These are phyloP conservation scores for Phaeosphaeria sp. DNA, from an alignment of 2,329 filamentous ascomycete genomes.

Conservation along the genomic window DNA sequence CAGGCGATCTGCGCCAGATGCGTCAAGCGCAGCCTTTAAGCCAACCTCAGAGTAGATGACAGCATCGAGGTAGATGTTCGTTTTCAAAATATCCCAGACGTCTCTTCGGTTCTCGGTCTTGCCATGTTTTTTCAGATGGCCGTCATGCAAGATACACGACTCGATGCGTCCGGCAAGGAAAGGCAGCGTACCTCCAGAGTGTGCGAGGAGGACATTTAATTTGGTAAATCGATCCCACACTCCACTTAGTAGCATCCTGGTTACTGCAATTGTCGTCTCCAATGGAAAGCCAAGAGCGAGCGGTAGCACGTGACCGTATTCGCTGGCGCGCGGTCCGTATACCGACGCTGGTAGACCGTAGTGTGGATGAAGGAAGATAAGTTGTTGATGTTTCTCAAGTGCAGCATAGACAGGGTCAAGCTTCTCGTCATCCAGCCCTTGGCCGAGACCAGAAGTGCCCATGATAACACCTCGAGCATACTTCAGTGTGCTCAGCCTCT, in stretches of 20 bases:
- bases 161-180: constrained; percentile 90
- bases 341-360: constrained; percentile 84
- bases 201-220: constrained; percentile 79
- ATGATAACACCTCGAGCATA: constrained; percentile 87
- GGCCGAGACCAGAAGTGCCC: constrained; percentile 81
- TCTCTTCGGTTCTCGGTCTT: constrained; percentile 63
- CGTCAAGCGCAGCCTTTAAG: constrained; percentile 72
- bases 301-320: constrained; percentile 87
- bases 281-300: constrained; percentile 87
- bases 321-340: constrained; percentile 75
- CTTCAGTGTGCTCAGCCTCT: constrained; percentile 65
- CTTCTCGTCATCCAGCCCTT: constrained; percentile 78
- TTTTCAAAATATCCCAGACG: constrained; percentile 70
- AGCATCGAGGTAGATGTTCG: constrained; percentile 87
- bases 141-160: constrained; percentile 85
- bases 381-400: constrained; percentile 68
- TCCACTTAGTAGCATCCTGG: constrained; percentile 84
- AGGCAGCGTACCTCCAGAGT: constrained; percentile 86
- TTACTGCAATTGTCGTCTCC: constrained; percentile 89
- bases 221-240: constrained; percentile 79
- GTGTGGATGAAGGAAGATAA: constrained; percentile 89
- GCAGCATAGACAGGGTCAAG: constrained; percentile 76
- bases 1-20: constrained; percentile 70
- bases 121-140: constrained; percentile 71
- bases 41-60: constrained; percentile 82